These are phyloP conservation scores for Fusarium proliferatum DNA, from an alignment of 2,329 filamentous ascomycete genomes.

Conservation along the genomic window DNA sequence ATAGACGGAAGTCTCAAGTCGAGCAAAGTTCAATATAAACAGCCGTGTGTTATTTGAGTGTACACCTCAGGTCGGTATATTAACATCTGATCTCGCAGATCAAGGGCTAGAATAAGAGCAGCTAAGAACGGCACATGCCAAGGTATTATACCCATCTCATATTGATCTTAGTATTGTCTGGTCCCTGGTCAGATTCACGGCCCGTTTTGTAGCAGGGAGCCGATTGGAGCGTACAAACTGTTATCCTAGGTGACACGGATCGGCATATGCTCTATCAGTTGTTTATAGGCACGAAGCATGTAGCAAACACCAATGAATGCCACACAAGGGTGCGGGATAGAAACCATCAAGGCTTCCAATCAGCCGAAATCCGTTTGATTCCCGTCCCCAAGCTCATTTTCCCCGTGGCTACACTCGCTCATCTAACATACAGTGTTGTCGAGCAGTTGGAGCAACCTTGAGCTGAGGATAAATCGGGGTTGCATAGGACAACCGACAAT, in stretches of 20 bases:
- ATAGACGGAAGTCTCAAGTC: neutral
- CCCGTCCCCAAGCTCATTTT: slow-evolving; percentile 8
- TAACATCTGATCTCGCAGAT: neutral
- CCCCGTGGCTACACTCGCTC: slow-evolving; percentile 9
- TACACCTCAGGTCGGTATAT: neutral
- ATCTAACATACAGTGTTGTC: slow-evolving; percentile 21
- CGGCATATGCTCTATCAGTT: slow-evolving; percentile 7
- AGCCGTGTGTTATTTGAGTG: neutral
- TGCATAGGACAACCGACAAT: neutral
- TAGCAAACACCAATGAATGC: slow-evolving; percentile 9
- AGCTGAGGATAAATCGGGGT: neutral
- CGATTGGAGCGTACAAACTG: slow-evolving; percentile 2
- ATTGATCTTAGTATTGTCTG: neutral
- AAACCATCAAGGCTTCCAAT: slow-evolving; percentile 5
- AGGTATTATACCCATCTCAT: slow-evolving; percentile 26
- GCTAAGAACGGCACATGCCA: neutral
- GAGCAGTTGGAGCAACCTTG: neutral
- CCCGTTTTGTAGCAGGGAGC: neutral
- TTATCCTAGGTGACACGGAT: slow-evolving; percentile 13
- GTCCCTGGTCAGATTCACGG: slow-evolving; percentile 22
- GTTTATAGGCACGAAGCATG: neutral
- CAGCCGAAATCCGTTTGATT: slow-evolving; percentile 18
- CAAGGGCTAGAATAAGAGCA: neutral
- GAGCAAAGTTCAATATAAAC: neutral
- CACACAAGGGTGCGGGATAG: slow-evolving; percentile 25